Base-by-base conservation (phyloP, 176 grass and related monocot species). In the Paspalum notatum region DNA sequence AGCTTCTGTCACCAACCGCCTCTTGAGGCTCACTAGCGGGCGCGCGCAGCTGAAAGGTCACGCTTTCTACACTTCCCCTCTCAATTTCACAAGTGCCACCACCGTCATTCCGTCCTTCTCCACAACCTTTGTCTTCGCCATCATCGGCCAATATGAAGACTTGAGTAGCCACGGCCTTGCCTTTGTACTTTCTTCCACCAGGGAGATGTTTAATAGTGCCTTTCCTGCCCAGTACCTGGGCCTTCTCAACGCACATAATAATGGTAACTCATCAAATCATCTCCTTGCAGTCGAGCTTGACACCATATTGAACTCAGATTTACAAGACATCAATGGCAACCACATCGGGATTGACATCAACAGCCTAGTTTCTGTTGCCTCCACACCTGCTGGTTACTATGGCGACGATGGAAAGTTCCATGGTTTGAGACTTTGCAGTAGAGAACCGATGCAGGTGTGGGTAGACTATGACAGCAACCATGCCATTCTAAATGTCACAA, bases 261-360 rank as follows among this genome's bases (percentile, higher is more conserved):
- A 32, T 7, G 38, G 75, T 11, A 80, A 80, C 48, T 0, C 8
- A 10, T 51, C 37, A 24, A 72, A 82, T 17, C 47, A 61, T 45
- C 10, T 74, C 5, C 9, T 91, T 10, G 80, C 75, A 1, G 24
- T 91, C 2, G 84, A 91, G 74, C 32, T 91, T 46, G 89, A 84
- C 58, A 80, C 68, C 2, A 5, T 76, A 6, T 0, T 11, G 39
- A 72, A 1, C n/a, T 0, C 4, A 0, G 52, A 91, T 14, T 71
- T 84, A 4, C 0, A 22, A 0, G 75, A 80, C 62, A 87, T 87
- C 1, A 52, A 90, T 1, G 32, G 68, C 5, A 90, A 90, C 61
- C 88, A 90, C 20, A 55, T 90, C 7, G 83, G 80, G 13, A 71
- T 91, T 0, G 55, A 91, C 4, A 11, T 87, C 13, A 84, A 87